phyloP scores from a whole-genome alignment of 73 alveolate genomes.

The Stentor coeruleus region DNA sequence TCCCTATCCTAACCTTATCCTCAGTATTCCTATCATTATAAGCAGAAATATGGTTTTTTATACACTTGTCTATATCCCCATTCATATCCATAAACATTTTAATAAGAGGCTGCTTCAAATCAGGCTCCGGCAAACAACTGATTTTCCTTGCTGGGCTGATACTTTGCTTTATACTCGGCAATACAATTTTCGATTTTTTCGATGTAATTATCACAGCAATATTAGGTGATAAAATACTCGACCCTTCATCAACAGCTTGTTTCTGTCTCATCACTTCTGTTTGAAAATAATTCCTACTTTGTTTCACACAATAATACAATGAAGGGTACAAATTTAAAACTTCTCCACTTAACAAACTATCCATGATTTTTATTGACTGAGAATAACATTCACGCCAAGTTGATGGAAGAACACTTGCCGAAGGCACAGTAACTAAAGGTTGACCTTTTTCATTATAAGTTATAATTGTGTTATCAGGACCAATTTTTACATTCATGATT shows the following conservation, averaged over 20 bases:
- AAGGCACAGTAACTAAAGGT: neutral
- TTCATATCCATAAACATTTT: neutral
- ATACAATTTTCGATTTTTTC: neutral
- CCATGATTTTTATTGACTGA: neutral
- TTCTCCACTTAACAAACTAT: neutral
- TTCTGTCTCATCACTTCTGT: neutral
- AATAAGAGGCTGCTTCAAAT: neutral
- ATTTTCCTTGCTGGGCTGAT: neutral
- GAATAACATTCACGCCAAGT: neutral
- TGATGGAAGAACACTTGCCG: neutral
- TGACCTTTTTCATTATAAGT: neutral
- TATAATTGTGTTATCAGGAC: neutral
- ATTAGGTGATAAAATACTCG: neutral
- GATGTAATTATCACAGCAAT: conserved; percentile 10
- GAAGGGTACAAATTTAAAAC: neutral
- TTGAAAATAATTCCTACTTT: neutral
- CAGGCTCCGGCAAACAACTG: neutral
- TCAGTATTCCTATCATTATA: neutral
- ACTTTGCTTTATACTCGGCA: too few relatives aligned
- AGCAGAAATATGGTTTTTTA: neutral
- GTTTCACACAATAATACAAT: neutral
- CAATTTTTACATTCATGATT: neutral
- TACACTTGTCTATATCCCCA: neutral
- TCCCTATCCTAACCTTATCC: neutral
- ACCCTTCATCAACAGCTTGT: conserved; percentile 1